Evolutionary conservation across 2,329 filamentous ascomycete genomes (phyloP), one percentile per base, ranked within the genome.

Genomic region (Beauveria sp.): DNA sequence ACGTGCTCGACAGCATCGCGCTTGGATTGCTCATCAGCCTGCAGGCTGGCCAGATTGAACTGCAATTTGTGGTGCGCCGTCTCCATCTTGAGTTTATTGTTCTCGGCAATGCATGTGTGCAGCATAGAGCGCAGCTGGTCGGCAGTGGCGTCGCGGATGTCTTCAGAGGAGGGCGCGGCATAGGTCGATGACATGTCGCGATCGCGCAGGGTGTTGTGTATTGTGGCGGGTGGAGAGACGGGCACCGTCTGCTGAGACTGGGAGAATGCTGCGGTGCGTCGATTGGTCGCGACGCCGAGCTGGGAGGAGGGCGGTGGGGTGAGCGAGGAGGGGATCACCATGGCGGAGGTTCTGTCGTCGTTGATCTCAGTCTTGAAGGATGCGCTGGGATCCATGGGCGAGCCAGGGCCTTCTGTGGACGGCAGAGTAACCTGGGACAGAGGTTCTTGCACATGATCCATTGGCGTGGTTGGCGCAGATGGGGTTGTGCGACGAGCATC

Each of bases 41-140:
- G 91, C 65, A 97, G 86, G 56, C 84, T 86, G 30, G 96, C 82
- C 69, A 97, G 83, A 67, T 88, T 92, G 70, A 92, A 89, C 72
- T 97, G 93, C 59, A 97, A 79, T 75, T 94, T 96, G 77, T 94
- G 89, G 72, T 97, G 92, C 37, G 92, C 90, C 18, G 89, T 87
- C 62, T 92, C 89, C 78, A 92, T 92, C 69, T 94, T 90, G 54
- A 87, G 74, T 67, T 79, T 81, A 51, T 80, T 77, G 63, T 85
- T 81, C 65, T 87, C 82, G 24, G 77, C 78, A 47, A 86, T 73
- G 64, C 78, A 80, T 3, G 74, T 73, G 62, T 83, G 77, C 54
- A 87, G 71, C 80, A 86, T 82, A 59, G 72, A 73, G 16, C 82
- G 79, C 37, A 88, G 77, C 66, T 86, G 80, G 9, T 85, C 82